Base-by-base conservation (phyloP, 345 rosid species). In the Luvunga scandens region DNA sequence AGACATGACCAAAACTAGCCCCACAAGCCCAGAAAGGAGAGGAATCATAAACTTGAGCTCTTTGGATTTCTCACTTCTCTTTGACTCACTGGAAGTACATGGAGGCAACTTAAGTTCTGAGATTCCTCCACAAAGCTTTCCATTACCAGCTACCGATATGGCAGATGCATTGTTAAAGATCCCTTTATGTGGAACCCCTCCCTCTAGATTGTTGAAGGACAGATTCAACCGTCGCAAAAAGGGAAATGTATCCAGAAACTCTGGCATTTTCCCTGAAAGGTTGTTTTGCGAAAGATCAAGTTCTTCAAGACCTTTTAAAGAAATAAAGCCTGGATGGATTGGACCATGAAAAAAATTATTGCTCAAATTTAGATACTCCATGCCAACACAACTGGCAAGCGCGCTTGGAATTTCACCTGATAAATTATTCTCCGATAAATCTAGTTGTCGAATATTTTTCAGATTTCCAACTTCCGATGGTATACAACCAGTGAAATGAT, bases 391-490 rank as follows among this genome's bases (percentile, higher is more conserved):
- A 60, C 10, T 66, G 9, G n/a, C 71, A 0, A 81, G 62, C 13
- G 85, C 72, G 64, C 85, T 84, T 10, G 83, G 87, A 14, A 81
- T 72, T 42, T 78, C 80, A 48, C 84, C 80, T 2, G 86, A 75
- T 21, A 84, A 71, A 34, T 31, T 69, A 22, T 78, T 81, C 22
- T 72, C 76, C 0, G 87, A 84, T 28, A 84, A 72, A 10, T 12
- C 4, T 45, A 45, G 84, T 7, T 0, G 19, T n/a, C 38, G 10
- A 3, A 81, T 22, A 19, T 14, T 72, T 53, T 45, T 81, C 82
- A 81, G 21, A n/a, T 72, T 77, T 38, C 82, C 82, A 9, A 84
- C 61, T 53, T 81, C 86, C 48, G 21, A 1, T 0, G 82, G 78
- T 22, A 84, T 31, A 0, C 13, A 6, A 6, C 80, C 86, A 7